Percentiles rank a stretch among this genome's conserved stretches.
These are phyloP conservation scores for Pilatotrama ljubarskyi DNA, from an alignment of 768 basidiomycete genomes.

Conservation along the genomic window DNA sequence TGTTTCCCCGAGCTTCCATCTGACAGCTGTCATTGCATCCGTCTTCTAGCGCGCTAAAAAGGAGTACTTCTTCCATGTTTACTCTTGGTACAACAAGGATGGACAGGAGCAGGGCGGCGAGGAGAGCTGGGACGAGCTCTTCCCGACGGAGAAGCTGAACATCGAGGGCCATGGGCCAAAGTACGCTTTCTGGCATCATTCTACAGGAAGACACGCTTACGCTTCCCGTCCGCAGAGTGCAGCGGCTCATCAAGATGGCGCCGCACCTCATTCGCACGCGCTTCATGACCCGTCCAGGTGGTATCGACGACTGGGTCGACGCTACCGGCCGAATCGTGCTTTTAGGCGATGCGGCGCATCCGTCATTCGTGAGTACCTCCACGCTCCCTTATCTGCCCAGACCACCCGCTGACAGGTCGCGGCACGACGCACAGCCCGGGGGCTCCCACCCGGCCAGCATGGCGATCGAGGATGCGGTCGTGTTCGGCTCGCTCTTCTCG, in stretches of 20 bases:
- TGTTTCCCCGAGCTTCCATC: background rate
- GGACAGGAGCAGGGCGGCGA: conserved; percentile 33
- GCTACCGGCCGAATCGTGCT: conserved; percentile 47
- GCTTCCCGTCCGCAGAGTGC: conserved; percentile 32
- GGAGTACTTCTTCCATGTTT: conserved; percentile 38
- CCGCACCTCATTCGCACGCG: conserved; percentile 41
- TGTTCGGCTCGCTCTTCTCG: conserved; percentile 59
- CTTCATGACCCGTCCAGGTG: conserved; percentile 32
- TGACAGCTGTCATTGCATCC: background rate
- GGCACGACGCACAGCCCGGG: conserved; percentile 44
- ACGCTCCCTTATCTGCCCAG: background rate
- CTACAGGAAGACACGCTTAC: conserved; percentile 16
- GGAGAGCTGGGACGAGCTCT: conserved; percentile 36
- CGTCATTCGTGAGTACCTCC: conserved; percentile 45
- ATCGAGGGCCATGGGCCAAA: conserved; percentile 38
- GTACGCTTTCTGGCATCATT: conserved; percentile 27
- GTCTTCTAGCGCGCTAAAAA: conserved; percentile 39
- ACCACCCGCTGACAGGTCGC: background rate
- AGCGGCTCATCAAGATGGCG: conserved; percentile 35
- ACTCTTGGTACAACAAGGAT: conserved; percentile 38
- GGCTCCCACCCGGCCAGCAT: conserved; percentile 52
- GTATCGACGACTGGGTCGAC: conserved; percentile 52
- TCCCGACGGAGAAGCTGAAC: conserved; percentile 37
- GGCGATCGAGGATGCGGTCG: conserved; percentile 62
- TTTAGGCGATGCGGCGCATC: conserved; percentile 64